A percentile compares a stretch with the other conserved stretches of the same genome.
Evolutionary conservation across 345 rosid genomes (phyloP).

Genomic region (Melaleuca alternifolia): DNA sequence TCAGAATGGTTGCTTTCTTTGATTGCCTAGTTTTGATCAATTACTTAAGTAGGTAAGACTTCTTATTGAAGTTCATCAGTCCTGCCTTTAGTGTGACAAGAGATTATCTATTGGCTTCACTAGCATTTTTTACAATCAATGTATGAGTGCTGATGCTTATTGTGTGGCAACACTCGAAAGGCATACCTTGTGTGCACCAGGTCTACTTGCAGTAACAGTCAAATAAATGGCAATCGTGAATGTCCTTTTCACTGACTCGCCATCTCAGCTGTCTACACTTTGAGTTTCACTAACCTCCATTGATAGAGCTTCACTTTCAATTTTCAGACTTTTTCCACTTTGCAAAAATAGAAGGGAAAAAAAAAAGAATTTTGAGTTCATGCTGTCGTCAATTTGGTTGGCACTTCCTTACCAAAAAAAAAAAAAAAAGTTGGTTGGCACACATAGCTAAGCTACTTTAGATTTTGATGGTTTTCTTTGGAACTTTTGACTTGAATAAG

Average conservation of each 20-base stretch:
- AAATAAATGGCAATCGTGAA: neutral
- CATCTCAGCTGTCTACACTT: neutral
- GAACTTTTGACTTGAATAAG: neutral
- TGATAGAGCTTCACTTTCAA: neutral
- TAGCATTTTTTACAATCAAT: neutral
- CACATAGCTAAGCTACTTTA: too few species aligned
- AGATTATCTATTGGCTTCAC: neutral
- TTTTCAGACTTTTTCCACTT: neutral
- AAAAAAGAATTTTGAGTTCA: neutral
- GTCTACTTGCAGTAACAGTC: neutral
- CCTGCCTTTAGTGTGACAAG: neutral
- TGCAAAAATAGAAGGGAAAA: too few species aligned
- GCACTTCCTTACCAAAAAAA: too few species aligned
- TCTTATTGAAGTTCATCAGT: neutral
- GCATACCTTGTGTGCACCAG: neutral
- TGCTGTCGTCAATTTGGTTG: neutral
- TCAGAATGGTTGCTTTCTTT: neutral
- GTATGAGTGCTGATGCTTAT: neutral
- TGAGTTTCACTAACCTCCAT: neutral
- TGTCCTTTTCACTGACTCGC: neutral
- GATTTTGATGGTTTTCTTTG: neutral
- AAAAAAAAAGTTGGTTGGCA: neutral
- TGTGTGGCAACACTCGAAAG: neutral
- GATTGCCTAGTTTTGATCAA: neutral
- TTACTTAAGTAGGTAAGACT: neutral